Evolutionary conservation across 805 yeast species (phyloP).

Genomic region (Yarrowia hollandica): DNA sequence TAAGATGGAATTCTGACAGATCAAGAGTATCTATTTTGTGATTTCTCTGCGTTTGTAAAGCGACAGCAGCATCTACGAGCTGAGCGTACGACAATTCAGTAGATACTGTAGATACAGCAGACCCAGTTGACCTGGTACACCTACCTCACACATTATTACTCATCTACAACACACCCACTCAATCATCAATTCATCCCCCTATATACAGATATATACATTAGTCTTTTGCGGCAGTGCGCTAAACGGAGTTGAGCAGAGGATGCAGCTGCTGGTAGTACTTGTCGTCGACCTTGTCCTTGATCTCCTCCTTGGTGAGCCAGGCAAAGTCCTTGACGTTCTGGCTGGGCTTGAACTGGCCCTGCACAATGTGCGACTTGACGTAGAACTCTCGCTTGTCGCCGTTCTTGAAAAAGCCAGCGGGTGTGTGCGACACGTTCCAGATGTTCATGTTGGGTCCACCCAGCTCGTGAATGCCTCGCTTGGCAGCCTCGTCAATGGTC

Average conservation of each 20-base stretch:
- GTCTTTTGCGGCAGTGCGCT: not conserved
- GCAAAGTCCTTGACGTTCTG: constrained; percentile 53
- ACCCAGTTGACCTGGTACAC: too few species aligned
- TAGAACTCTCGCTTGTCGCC: constrained; percentile 57
- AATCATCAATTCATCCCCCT: constrained; percentile 15
- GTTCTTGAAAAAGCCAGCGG: constrained; percentile 49
- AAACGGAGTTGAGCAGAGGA: constrained; percentile 34
- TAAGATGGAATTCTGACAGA: too few species aligned
- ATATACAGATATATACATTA: constrained; percentile 30
- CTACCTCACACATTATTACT: too few species aligned
- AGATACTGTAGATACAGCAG: too few species aligned
- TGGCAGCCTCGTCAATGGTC: constrained; percentile 72
- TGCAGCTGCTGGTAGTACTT: constrained; percentile 58
- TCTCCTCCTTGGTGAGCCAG: constrained; percentile 86
- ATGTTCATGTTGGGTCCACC: constrained; percentile 80
- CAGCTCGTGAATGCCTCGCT: constrained; percentile 62
- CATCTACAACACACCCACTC: too few species aligned
- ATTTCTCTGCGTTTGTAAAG: too few species aligned
- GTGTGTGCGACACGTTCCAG: constrained; percentile 89
- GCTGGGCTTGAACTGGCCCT: constrained; percentile 66
- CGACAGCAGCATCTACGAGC: too few species aligned
- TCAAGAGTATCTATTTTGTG: too few species aligned
- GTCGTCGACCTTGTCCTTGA: constrained; percentile 51
- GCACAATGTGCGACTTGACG: constrained; percentile 82
- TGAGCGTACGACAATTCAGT: too few species aligned